Conservation (phyloP, 2,329 filamentous ascomycete species). For the Diaporthe aspalathi region DNA sequence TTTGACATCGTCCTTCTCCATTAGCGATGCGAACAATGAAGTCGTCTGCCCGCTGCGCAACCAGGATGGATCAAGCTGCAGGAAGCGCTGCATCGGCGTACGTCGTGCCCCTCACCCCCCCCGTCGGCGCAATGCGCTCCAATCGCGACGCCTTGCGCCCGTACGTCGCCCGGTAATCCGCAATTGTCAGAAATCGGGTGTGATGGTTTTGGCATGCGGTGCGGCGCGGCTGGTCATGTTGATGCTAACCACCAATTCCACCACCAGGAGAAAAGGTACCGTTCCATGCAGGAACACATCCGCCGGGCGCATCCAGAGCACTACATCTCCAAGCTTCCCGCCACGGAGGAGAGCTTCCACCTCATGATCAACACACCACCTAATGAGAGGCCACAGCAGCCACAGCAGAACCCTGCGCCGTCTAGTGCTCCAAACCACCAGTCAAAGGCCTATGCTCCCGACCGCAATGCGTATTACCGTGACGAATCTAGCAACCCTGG, state of each 20-base stretch:
- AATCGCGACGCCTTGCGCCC: constrained; percentile 34
- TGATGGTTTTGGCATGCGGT: not conserved
- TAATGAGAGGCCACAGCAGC: constrained; percentile 48
- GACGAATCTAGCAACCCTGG: constrained; percentile 75
- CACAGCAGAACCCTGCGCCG: constrained; percentile 49
- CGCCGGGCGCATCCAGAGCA: constrained; percentile 96
- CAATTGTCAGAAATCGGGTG: not conserved
- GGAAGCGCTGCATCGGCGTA: constrained; percentile 97
- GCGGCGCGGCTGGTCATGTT: not conserved
- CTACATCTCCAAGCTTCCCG: constrained; percentile 97
- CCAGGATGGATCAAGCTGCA: constrained; percentile 95
- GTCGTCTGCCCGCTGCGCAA: constrained; percentile 96
- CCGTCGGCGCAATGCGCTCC: constrained; percentile 29
- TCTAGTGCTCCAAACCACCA: constrained; percentile 35
- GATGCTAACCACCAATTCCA: constrained; percentile 40
- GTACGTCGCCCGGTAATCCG: constrained; percentile 30
- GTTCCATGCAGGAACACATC: constrained; percentile 99
- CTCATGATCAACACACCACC: constrained; percentile 95
- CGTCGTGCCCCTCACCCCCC: constrained; percentile 54
- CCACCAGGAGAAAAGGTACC: constrained; percentile 67
- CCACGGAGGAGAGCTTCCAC: constrained; percentile 97
- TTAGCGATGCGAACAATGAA: constrained; percentile 92
- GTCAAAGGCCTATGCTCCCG: constrained; percentile 65
- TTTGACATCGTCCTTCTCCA: constrained; percentile 89
- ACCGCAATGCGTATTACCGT: constrained; percentile 74